These are phyloP conservation scores for Sugiyamaella xylanicola DNA, from an alignment of 1,139 yeast species.

Conservation along the genomic window DNA sequence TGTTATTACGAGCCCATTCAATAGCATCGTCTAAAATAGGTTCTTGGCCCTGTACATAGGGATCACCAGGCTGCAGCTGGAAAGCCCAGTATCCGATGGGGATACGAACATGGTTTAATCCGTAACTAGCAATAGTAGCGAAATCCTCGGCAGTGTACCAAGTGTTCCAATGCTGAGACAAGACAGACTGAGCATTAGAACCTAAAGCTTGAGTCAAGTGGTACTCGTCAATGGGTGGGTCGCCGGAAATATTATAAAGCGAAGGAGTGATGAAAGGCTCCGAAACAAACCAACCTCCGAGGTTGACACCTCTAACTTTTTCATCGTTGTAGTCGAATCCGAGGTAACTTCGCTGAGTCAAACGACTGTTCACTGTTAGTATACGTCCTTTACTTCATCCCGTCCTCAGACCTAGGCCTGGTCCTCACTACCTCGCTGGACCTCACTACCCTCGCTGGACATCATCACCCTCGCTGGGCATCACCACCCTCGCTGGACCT, in stretches of 20 bases:
- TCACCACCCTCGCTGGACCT: too few relatives aligned
- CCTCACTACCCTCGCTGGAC: too few relatives aligned
- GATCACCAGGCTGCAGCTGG: conserved; percentile 62
- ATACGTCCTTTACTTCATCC: background rate
- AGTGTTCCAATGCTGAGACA: conserved; percentile 73
- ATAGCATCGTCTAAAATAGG: conserved; percentile 72
- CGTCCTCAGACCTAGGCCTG: background rate
- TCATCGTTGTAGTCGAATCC: conserved; percentile 53
- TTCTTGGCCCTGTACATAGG: conserved; percentile 86
- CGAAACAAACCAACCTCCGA: conserved; percentile 91
- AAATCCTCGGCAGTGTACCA: conserved; percentile 82
- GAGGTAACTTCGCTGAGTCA: conserved; percentile 16
- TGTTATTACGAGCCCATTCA: conserved; percentile 66
- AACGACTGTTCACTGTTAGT: conserved; percentile 10
- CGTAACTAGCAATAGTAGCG: conserved; percentile 58
- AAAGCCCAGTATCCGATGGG: conserved; percentile 99
- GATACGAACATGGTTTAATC: conserved; percentile 83
- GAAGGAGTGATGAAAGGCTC: conserved; percentile 87
- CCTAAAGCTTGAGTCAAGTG: conserved; percentile 69
- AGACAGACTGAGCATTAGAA: conserved; percentile 53
- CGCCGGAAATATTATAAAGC: conserved; percentile 57
- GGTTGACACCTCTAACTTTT: conserved; percentile 73
- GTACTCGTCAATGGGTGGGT: conserved; percentile 79
- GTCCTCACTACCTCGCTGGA: too few relatives aligned
- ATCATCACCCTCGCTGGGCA: too few relatives aligned